phyloP scores from a whole-genome alignment of 495 filamentous ascomycete species.

The Letharia columbiana region DNA sequence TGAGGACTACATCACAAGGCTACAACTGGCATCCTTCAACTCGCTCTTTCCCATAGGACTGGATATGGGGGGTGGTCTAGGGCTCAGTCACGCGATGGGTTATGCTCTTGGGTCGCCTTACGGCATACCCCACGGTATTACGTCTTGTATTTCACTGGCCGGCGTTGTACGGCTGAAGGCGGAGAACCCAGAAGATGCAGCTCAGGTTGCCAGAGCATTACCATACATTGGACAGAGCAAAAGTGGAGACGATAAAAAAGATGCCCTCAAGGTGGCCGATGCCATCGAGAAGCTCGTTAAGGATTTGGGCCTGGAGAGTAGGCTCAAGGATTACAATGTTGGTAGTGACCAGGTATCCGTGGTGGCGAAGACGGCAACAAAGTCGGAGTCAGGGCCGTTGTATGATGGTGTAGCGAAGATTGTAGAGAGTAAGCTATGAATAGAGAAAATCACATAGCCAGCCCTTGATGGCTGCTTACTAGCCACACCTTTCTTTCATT shows the following conservation, averaged over 20 bases:
- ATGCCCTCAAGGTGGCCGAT: constrained; percentile 20
- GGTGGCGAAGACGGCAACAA: constrained; percentile 15
- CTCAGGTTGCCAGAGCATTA: constrained; percentile 35
- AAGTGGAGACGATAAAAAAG: constrained; percentile 31
- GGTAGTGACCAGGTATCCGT: constrained; percentile 20
- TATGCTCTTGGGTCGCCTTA: constrained; percentile 44
- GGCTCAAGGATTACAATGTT: constrained; percentile 18
- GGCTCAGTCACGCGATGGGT: constrained; percentile 38
- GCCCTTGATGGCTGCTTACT: background rate
- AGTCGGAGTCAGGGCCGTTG: background rate
- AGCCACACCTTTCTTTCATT: too few species aligned
- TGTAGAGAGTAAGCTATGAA: background rate
- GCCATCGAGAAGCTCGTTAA: constrained; percentile 30
- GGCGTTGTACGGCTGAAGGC: constrained; percentile 40
- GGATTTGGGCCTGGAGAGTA: constrained; percentile 30
- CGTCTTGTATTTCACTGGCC: constrained; percentile 40
- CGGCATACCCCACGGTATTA: constrained; percentile 43
- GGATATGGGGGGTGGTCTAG: constrained; percentile 38
- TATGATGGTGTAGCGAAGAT: constrained; percentile 1
- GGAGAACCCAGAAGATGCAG: constrained; percentile 32
- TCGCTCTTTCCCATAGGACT: constrained; percentile 35
- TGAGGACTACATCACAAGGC: constrained; percentile 36
- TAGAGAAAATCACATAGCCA: background rate
- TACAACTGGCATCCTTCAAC: constrained; percentile 39
- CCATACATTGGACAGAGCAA: constrained; percentile 30